Evolutionary conservation across 2,329 filamentous ascomycete species (phyloP).

Genomic region (Venturia effusa): DNA sequence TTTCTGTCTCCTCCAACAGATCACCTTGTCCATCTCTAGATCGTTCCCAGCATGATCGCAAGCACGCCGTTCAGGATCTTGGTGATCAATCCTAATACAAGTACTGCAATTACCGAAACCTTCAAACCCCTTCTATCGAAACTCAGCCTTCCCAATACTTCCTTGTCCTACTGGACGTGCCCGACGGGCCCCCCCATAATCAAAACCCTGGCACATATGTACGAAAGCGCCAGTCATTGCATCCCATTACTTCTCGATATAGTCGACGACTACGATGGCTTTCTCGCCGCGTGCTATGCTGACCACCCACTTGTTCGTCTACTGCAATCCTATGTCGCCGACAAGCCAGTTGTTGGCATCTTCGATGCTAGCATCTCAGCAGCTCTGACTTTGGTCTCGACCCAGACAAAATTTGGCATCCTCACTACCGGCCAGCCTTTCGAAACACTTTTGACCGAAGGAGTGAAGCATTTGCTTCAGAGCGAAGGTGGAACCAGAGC

Average conservation of each 20-base stretch:
- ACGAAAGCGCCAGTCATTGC: slow-evolving; percentile 51
- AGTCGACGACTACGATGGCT: slow-evolving; percentile 50
- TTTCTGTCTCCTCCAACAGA: background rate
- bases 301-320: slow-evolving; percentile 64
- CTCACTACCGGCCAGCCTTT: slow-evolving; percentile 5
- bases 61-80: slow-evolving; percentile 36
- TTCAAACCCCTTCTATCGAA: slow-evolving; percentile 2
- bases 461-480: background rate
- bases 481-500: background rate
- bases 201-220: slow-evolving; percentile 61
- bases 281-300: slow-evolving; percentile 82
- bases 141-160: slow-evolving; percentile 1
- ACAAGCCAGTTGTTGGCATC: slow-evolving; percentile 62
- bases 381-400: slow-evolving; percentile 31
- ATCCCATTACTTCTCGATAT: slow-evolving; percentile 40
- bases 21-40: background rate
- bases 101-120: slow-evolving; percentile 52
- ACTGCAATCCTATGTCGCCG: slow-evolving; percentile 38
- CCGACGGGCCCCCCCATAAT: slow-evolving; percentile 53
- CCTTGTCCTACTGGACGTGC: slow-evolving; percentile 7
- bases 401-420: slow-evolving; percentile 1
- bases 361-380: slow-evolving; percentile 72
- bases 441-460: background rate
- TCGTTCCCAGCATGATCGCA: background rate
- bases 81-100: slow-evolving; percentile 73